Conservation (phyloP, 1,284 basidiomycete genomes). For the Takashimella koratensis region DNA sequence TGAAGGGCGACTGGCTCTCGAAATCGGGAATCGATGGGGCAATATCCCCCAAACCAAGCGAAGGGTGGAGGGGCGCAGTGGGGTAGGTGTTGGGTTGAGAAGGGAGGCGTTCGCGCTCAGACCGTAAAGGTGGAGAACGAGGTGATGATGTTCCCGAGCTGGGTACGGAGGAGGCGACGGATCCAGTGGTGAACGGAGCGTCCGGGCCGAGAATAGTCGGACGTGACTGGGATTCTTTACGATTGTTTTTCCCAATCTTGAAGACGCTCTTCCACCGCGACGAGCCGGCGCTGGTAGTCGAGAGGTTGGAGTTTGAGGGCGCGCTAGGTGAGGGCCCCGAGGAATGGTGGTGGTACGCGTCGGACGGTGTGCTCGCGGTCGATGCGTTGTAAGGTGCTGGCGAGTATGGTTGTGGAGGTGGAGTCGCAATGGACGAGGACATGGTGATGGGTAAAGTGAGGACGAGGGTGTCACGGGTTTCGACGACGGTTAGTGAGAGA, state of each 20-base stretch:
- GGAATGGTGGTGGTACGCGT: not conserved
- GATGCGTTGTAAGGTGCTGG: not conserved
- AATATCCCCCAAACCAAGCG: not conserved
- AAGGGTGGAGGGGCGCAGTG: not conserved
- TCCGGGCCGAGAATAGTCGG: not conserved
- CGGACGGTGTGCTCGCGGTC: not conserved
- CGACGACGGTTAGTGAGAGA: too few species aligned
- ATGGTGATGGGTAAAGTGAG: not conserved
- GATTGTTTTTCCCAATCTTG: not conserved
- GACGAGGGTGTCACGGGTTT: too few species aligned
- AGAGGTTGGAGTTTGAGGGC: not conserved
- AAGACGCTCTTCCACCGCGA: not conserved
- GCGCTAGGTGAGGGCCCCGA: not conserved
- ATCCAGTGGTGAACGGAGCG: not conserved
- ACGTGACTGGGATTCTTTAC: not conserved
- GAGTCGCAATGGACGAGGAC: not conserved
- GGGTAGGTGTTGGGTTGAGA: not conserved
- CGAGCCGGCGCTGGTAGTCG: not conserved
- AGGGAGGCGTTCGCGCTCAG: not conserved
- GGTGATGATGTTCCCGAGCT: not conserved
- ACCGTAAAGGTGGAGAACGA: not conserved
- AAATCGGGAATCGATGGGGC: constrained; percentile 16
- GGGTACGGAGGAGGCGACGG: not conserved
- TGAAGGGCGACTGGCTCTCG: constrained; percentile 10
- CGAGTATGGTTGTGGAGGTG: not conserved